Percentiles rank a stretch among this genome's conserved stretches.
These are phyloP conservation scores for Chlorella variabilis DNA, from an alignment of 163 green algal genomes.

Conservation along the genomic window DNA sequence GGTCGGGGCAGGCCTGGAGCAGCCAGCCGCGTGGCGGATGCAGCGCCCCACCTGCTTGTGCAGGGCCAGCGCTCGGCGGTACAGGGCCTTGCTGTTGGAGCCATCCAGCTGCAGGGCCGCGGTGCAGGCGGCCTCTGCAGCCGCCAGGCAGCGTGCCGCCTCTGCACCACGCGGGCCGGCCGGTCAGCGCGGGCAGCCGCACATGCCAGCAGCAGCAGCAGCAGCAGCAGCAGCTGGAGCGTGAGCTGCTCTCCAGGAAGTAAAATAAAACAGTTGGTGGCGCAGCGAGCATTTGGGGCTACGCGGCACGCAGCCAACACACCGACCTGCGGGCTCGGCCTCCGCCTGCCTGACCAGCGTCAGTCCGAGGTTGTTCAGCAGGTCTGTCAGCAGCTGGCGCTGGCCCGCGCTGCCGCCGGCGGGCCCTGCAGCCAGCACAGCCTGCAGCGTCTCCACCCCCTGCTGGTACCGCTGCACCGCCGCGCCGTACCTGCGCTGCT, in stretches of 20 bases:
- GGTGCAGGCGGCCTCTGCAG: not conserved
- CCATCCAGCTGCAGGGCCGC: not conserved
- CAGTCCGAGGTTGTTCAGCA: not conserved
- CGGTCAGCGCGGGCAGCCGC: not conserved
- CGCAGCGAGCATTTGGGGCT: too few species aligned
- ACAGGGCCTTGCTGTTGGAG: conserved; percentile 11
- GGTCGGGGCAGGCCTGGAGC: too few species aligned
- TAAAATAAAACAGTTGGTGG: too few species aligned
- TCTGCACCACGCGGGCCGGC: not conserved
- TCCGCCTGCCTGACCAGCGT: not conserved
- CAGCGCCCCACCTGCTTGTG: not conserved
- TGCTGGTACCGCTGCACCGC: not conserved
- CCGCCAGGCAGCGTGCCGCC: too few species aligned
- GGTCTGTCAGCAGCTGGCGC: not conserved
- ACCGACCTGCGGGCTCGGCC: not conserved
- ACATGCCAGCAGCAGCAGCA: not conserved
- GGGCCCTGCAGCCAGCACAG: too few species aligned
- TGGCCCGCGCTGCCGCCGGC: not conserved
- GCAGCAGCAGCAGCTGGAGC: too few species aligned
- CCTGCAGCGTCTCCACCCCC: not conserved
- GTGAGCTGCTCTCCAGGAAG: too few species aligned
- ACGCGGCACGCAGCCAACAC: too few species aligned
- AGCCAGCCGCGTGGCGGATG: too few species aligned
- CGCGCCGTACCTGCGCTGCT: not conserved
- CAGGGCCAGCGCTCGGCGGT: conserved; percentile 10